A percentile compares a stretch with the other conserved stretches of the same genome.
Evolutionary conservation across 2,329 filamentous ascomycete species (phyloP).

Genomic region (Colletotrichum sp.): DNA sequence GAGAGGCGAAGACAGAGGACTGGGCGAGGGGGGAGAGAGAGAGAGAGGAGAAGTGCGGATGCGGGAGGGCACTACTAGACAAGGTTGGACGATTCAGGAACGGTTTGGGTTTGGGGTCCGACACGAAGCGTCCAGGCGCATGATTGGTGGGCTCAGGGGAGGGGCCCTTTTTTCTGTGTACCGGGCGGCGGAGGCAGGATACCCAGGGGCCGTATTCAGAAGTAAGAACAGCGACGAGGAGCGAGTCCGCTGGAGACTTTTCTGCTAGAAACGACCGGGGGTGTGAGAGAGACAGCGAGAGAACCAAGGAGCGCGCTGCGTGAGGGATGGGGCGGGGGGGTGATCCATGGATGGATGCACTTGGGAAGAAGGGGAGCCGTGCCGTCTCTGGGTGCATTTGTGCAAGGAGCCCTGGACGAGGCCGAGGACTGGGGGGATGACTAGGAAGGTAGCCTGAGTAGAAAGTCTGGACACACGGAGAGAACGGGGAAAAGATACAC

Average conservation of each 20-base stretch:
- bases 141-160: conserved; percentile 8
- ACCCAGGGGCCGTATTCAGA: not conserved
- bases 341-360: not conserved
- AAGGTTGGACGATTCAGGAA: conserved; percentile 23
- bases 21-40: not conserved
- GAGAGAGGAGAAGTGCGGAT: conserved; percentile 8
- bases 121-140: conserved; percentile 7
- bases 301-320: not conserved
- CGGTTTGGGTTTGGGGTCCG: conserved; percentile 22
- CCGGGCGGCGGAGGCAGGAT: not conserved
- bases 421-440: not conserved
- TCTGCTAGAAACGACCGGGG: not conserved
- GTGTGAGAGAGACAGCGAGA: not conserved
- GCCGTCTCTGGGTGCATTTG: not conserved
- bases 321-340: not conserved
- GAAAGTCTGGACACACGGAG: not conserved
- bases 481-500: not conserved
- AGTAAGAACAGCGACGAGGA: not conserved
- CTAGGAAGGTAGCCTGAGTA: not conserved
- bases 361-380: not conserved
- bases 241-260: not conserved
- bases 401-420: not conserved
- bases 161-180: not conserved
- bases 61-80: conserved; percentile 18
- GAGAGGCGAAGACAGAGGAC: not conserved